Evolutionary conservation across 2,329 filamentous ascomycete species (phyloP), one percentile per base, ranked within the genome.

Genomic region (Trichophaea hybrida): DNA sequence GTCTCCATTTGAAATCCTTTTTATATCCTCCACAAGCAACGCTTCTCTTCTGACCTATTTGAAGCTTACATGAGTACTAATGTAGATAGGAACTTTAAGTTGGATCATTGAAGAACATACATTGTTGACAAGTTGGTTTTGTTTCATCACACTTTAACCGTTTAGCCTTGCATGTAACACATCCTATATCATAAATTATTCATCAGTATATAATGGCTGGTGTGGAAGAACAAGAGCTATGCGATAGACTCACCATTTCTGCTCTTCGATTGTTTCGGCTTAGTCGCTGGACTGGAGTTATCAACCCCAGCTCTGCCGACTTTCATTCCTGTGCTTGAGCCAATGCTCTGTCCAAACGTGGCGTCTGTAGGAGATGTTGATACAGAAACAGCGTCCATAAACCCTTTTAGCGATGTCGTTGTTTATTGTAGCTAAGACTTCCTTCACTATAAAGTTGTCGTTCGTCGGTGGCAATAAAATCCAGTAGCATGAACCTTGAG

Each of bases 1-100:
- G 78, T 56, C 82, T 76, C 84, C 84, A 87, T 75, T 86, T 86
- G 73, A 85, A 86, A 70, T 85, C 81, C 70, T 85, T 87, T 71
- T 81, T 84, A 72, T 86, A 87, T 38, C 84, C 84, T 60, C 83
- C 83, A 69, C 84, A 87, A 2, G 74, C 70, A 24, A 86, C 82
- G 63, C 78, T 81, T 57, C 83, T 76, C 66, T 79, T 80, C 50
- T 80, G 75, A 69, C 67, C 67, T 68, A 31, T 50, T 49, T 55
- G n/a, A 38, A 32, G 50, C 46, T 35, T 46, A 48, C 35, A n/a
- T 7, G 37, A 57, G 12, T 40, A 13, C 7, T 15, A 61, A 50
- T 34, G 35, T 49, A 13, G 35, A 15, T 60, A 32, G 31, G 43
- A 37, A 32, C 5, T 43, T 5, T 17, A 17, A 48, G 15, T 8